These are phyloP conservation scores for Castanea crenata DNA, from an alignment of 306 rosid genomes.

Conservation along the genomic window DNA sequence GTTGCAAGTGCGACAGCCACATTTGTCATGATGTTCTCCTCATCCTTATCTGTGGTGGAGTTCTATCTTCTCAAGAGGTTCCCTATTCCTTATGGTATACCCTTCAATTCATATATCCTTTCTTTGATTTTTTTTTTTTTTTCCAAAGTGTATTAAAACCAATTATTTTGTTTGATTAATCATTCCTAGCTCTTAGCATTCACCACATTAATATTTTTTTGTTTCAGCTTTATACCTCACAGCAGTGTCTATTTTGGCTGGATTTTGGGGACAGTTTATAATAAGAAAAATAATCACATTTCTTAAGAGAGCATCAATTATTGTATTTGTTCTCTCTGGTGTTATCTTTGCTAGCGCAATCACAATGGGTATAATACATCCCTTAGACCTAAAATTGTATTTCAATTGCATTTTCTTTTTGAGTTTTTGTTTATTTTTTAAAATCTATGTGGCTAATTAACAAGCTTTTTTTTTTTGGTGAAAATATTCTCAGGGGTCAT, in stretches of 20 bases:
- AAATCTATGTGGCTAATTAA: neutral
- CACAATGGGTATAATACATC: constrained; percentile 67
- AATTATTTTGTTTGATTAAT: too few relatives aligned
- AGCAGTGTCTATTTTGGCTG: constrained; percentile 65
- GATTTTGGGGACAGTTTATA: constrained; percentile 79
- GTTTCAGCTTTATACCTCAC: constrained; percentile 72
- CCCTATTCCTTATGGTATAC: constrained; percentile 79
- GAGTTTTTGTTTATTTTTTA: too few relatives aligned
- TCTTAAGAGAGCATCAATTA: constrained; percentile 70
- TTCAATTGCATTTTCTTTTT: neutral
- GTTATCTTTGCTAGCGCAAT: constrained; percentile 83
- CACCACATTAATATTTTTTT: neutral
- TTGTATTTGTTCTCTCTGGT: constrained; percentile 82
- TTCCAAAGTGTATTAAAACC: neutral
- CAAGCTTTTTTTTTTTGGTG: neutral
- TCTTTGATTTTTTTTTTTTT: neutral
- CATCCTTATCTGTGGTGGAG: constrained; percentile 79
- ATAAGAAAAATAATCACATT: constrained; percentile 51
- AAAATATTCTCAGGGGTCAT: constrained; percentile 49
- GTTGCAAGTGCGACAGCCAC: constrained; percentile 96
- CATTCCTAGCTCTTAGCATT: neutral
- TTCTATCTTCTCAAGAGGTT: constrained; percentile 84
- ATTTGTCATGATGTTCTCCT: constrained; percentile 87
- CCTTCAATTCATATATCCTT: neutral
- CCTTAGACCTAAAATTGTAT: neutral